Conservation (phyloP, 2,329 filamentous ascomycete genomes). For the Penicillium sp. region DNA sequence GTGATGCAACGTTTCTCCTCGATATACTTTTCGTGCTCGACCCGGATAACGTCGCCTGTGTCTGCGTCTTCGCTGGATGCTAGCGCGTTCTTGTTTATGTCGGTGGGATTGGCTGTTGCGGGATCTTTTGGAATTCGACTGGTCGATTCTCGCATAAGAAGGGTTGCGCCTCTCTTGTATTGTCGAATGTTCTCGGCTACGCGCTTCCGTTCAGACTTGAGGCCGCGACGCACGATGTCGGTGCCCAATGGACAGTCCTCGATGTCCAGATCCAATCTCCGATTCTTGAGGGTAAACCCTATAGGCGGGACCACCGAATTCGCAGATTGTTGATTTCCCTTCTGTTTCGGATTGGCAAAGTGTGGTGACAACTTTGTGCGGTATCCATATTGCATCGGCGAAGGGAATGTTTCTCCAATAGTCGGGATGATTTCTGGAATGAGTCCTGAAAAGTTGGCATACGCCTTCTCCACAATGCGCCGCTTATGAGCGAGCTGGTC, state of each 20-base stretch:
- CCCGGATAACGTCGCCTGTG: constrained; percentile 49
- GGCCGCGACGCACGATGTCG: constrained; percentile 73
- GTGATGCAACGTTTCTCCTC: constrained; percentile 89
- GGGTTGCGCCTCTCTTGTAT: constrained; percentile 79
- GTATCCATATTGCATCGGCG: constrained; percentile 87
- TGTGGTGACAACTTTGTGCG: constrained; percentile 96
- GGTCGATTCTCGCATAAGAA: constrained; percentile 85
- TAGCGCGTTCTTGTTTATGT: constrained; percentile 21
- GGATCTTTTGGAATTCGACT: constrained; percentile 49
- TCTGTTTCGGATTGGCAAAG: constrained; percentile 67
- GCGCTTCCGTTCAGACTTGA: constrained; percentile 73
- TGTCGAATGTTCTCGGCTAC: constrained; percentile 67
- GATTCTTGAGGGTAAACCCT: constrained; percentile 88
- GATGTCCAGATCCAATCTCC: constrained; percentile 78
- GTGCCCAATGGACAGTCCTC: constrained; percentile 97
- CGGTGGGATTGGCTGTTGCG: constrained; percentile 14
- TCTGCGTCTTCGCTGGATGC: constrained; percentile 30
- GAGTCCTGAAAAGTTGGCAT: constrained; percentile 83
- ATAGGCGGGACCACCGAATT: constrained; percentile 72
- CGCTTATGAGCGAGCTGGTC: constrained; percentile 84
- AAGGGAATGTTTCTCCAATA: constrained; percentile 81
- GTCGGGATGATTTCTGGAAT: constrained; percentile 70
- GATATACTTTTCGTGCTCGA: constrained; percentile 59
- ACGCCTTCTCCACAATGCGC: constrained; percentile 85
- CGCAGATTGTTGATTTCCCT: constrained; percentile 43